Evolutionary conservation across 2,329 filamentous ascomycete species (phyloP), one percentile per base, ranked within the genome.

Genomic region (Nemania diffusa): DNA sequence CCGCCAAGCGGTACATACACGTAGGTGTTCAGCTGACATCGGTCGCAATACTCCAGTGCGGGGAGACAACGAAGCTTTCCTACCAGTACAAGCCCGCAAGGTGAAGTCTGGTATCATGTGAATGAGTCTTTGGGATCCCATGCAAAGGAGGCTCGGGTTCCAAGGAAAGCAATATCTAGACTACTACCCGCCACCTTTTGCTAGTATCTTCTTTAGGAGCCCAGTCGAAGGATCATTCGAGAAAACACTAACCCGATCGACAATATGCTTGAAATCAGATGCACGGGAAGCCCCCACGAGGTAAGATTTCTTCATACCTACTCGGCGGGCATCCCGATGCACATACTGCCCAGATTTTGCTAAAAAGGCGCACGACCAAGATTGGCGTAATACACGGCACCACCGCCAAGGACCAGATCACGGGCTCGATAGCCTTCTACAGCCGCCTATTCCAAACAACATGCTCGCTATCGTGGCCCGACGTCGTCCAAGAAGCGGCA

Each of bases 381-480:
- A 79, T 82, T 56, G 80, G 81, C 7, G 34, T 76, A 11, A 72
- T 73, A 1, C 79, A 82, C 64, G 80, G 80, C 40, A 48, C 51
- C 15, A 20, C 67, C 15, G 80, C 78, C 8, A 73, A 71, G 37
- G 57, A 69, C 5, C 72, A 78, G 57, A 77, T 82, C 62, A 52
- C 67, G 7, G 71, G 75, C 24, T 78, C 78, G n/a, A 74, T 81
- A 57, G 58, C 50, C 5, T 81, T 81, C 69, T 82, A 82, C 65
- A 62, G 62, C 34, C 64, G 65, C 0, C 69, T 81, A n/a, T 81
- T 81, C 65, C 70, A 69, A 15, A 69, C 75, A 29, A 76, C 75
- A 3, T 79, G 75, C 56, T 70, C 71, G 1, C 64, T 81, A 68
- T 55, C 72, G 56, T 82, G 80, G 80, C 44, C 66, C 7, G 71